phyloP scores from a whole-genome alignment of 192 early-diverging fungal species.

The Geosiphon pyriformis region DNA sequence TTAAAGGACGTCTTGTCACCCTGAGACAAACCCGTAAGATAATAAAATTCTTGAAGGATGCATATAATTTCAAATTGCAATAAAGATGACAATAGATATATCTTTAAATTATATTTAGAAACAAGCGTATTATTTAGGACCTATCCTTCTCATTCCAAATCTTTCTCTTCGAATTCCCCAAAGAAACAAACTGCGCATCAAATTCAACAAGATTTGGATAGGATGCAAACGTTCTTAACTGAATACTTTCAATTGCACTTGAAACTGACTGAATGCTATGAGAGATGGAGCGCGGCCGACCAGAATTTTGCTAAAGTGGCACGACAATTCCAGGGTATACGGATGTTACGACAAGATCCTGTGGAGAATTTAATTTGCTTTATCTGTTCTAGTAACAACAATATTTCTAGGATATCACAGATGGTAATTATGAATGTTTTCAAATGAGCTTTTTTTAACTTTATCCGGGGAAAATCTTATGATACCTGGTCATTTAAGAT shows the following conservation, averaged over 20 bases:
- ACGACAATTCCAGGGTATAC: constrained; percentile 53
- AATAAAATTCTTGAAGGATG: too few species aligned
- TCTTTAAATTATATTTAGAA: too few species aligned
- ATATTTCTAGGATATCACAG: constrained; percentile 82
- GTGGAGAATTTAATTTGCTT: constrained; percentile 85
- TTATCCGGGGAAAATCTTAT: constrained; percentile 5
- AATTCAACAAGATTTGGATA: constrained; percentile 20
- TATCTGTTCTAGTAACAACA: constrained; percentile 93
- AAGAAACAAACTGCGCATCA: neutral
- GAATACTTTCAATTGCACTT: constrained; percentile 89
- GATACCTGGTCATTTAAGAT: constrained; percentile 32
- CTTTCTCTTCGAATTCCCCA: neutral
- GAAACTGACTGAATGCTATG: constrained; percentile 51
- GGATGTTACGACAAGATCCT: constrained; percentile 78
- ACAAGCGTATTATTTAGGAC: constrained; percentile 24
- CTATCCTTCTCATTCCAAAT: neutral
- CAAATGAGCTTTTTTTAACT: constrained; percentile 11
- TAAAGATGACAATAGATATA: too few species aligned
- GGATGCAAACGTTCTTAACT: constrained; percentile 37
- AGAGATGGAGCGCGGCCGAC: constrained; percentile 54
- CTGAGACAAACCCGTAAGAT: constrained; percentile 56
- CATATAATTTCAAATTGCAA: too few species aligned
- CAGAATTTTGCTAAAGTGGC: constrained; percentile 61
- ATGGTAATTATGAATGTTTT: constrained; percentile 51
- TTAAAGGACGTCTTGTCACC: constrained; percentile 53